Conservation (phyloP, 345 rosid genomes). For the Citrus cavaleriei region DNA sequence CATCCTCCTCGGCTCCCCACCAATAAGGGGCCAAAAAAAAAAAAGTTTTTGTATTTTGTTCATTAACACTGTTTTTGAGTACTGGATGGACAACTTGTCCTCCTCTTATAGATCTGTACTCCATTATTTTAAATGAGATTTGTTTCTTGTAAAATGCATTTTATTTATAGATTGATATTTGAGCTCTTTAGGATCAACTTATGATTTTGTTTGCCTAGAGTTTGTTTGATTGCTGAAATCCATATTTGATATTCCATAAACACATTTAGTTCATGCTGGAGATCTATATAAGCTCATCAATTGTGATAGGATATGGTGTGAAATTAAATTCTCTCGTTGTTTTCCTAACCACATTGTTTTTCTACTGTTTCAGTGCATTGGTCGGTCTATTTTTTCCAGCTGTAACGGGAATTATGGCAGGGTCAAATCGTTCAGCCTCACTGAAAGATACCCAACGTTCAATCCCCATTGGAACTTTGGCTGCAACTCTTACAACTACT, state of each 20-base stretch:
- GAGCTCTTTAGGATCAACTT: neutral
- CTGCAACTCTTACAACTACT: constrained; percentile 91
- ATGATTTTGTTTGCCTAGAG: constrained; percentile 3
- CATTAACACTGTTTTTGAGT: neutral
- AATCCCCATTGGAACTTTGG: constrained; percentile 90
- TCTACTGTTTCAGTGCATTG: constrained; percentile 54
- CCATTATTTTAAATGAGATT: neutral
- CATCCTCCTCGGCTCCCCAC: too few relatives aligned
- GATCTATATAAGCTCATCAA: neutral
- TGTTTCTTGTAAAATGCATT: neutral
- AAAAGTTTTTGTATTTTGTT: too few relatives aligned
- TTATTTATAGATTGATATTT: neutral
- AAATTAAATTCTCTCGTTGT: neutral
- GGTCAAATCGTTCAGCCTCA: constrained; percentile 95
- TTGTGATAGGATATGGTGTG: neutral
- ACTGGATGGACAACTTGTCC: neutral
- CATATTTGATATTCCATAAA: neutral
- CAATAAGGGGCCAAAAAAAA: too few relatives aligned
- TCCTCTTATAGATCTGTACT: neutral
- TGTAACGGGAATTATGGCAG: constrained; percentile 99
- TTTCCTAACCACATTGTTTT: constrained; percentile 6
- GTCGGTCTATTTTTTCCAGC: constrained; percentile 99
- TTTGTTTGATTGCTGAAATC: neutral
- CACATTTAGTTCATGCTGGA: neutral
- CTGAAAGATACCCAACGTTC: constrained; percentile 96